Percentiles rank a stretch among this genome's conserved stretches.
These are phyloP conservation scores for Choanephora cucurbitarum DNA, from an alignment of 371 early-diverging fungal genomes.

Conservation along the genomic window DNA sequence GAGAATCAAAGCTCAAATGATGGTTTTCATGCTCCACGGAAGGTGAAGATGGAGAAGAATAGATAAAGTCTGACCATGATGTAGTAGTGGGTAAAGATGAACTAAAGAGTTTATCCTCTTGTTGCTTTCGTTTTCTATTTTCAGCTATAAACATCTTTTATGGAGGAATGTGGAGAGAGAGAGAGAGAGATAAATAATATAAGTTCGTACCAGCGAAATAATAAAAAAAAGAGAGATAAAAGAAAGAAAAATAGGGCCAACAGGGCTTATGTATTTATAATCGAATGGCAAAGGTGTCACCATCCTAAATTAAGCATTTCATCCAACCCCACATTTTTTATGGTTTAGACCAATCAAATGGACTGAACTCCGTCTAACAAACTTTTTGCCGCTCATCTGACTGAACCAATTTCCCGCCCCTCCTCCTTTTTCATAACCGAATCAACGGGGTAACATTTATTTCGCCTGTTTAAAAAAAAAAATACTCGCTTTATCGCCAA, in stretches of 20 bases:
- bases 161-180: neutral
- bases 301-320: slow-evolving; percentile 12
- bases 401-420: slow-evolving; percentile 19
- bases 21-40: neutral
- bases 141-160: slow-evolving; percentile 15
- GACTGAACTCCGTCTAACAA: slow-evolving; percentile 5
- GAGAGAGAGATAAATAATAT: neutral
- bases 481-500: neutral
- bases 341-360: slow-evolving; percentile 26
- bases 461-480: neutral
- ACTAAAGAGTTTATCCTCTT: slow-evolving; percentile 16
- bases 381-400: slow-evolving; percentile 29
- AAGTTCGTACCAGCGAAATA: slow-evolving; percentile 17
- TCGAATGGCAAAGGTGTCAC: slow-evolving; percentile 6
- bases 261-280: slow-evolving; percentile 9
- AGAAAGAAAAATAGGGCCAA: slow-evolving; percentile 4
- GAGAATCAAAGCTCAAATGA: slow-evolving; percentile 15
- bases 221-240: slow-evolving; percentile 5
- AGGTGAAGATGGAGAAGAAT: slow-evolving; percentile 37
- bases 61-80: slow-evolving; percentile 40
- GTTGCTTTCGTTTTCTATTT: slow-evolving; percentile 30
- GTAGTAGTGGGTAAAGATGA: slow-evolving; percentile 20
- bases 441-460: slow-evolving; percentile 13
- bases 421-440: slow-evolving; percentile 23
- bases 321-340: slow-evolving; percentile 32